phyloP scores from a whole-genome alignment of 441 rosid genomes.

The Rhodomyrtus psidioides region DNA sequence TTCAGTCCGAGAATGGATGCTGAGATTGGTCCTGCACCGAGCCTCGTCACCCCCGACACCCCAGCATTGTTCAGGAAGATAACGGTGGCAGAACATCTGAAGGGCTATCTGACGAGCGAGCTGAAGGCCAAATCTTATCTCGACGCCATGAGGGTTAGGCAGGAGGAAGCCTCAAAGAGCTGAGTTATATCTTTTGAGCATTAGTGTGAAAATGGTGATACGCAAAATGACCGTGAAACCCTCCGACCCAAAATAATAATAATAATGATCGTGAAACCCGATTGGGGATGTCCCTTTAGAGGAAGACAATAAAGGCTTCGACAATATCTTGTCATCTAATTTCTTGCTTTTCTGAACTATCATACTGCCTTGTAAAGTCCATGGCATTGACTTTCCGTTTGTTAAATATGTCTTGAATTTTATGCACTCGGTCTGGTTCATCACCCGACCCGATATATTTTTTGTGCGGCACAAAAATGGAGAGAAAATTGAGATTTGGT shows the following conservation, averaged over 20 bases:
- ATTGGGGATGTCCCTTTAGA: neutral
- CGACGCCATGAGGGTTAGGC: neutral
- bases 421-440: no score
- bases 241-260: no score
- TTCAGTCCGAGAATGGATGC: neutral
- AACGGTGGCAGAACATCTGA: neutral
- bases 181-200: neutral
- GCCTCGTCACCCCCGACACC: neutral
- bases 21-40: neutral
- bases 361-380: neutral
- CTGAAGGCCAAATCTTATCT: neutral
- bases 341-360: neutral
- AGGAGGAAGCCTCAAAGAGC: neutral
- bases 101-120: neutral
- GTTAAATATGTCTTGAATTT: no score
- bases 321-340: neutral
- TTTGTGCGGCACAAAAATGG: no score
- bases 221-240: neutral
- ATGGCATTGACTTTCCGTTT: neutral
- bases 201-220: neutral
- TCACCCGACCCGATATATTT: no score
- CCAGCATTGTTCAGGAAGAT: conserved; percentile 2
- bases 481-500: no score
- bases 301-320: neutral
- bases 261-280: no score